These are phyloP conservation scores for Bacterosira constricta DNA, from an alignment of 108 stramenopile genomes.

Conservation along the genomic window DNA sequence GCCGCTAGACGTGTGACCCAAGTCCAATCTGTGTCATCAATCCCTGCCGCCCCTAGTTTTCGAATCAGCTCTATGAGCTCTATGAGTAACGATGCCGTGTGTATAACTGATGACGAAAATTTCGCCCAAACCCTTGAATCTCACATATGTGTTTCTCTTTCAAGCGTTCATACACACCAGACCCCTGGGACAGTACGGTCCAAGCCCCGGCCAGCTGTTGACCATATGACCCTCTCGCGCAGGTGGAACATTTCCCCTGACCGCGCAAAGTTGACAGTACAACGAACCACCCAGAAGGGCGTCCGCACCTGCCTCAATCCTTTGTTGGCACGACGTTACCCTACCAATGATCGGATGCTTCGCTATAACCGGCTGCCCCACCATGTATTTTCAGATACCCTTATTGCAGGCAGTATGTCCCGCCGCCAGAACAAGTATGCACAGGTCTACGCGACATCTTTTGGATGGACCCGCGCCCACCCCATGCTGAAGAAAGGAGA, in stretches of 20 bases:
- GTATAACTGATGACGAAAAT: not conserved
- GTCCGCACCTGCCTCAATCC: constrained; percentile 20
- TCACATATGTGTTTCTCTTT: not conserved
- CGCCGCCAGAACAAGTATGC: constrained; percentile 24
- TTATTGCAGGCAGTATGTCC: not conserved
- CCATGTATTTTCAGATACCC: constrained; percentile 34
- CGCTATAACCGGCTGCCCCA: constrained; percentile 19
- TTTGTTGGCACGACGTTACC: constrained; percentile 7
- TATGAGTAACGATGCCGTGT: too few species aligned
- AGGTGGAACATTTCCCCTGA: constrained; percentile 35
- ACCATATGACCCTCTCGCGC: not conserved
- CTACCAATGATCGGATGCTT: constrained; percentile 16
- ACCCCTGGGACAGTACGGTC: not conserved
- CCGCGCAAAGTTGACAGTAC: constrained; percentile 18
- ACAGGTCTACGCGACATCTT: constrained; percentile 21
- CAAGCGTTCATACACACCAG: not conserved
- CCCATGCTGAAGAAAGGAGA: constrained; percentile 24
- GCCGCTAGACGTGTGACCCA: too few species aligned
- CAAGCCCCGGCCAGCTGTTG: not conserved
- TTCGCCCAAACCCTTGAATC: not conserved
- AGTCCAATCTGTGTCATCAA: too few species aligned
- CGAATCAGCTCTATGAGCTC: too few species aligned
- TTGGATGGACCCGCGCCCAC: constrained; percentile 17
- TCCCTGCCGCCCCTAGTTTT: too few species aligned
- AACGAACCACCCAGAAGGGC: constrained; percentile 30